These are phyloP conservation scores for Fusarium fujikuroi DNA, from an alignment of 2,329 filamentous ascomycete species.

Conservation along the genomic window DNA sequence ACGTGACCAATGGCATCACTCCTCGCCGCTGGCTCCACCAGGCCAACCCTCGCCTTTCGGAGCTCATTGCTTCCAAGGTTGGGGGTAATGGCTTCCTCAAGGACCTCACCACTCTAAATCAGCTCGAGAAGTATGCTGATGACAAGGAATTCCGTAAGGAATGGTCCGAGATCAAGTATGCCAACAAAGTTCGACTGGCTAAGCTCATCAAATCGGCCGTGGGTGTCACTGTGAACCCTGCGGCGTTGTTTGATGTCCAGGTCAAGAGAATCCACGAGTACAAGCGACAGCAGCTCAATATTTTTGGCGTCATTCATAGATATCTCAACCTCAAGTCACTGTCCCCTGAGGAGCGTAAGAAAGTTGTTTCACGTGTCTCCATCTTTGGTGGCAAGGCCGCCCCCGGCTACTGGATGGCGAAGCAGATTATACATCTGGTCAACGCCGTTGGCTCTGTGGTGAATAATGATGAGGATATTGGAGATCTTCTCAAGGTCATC, in stretches of 20 bases:
- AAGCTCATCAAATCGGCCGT: constrained; percentile 88
- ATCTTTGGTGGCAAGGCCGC: constrained; percentile 99
- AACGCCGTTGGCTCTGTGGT: constrained; percentile 91
- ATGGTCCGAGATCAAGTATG: constrained; percentile 96
- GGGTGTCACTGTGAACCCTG: constrained; percentile 84
- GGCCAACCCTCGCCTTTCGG: constrained; percentile 91
- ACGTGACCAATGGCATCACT: constrained; percentile 98
- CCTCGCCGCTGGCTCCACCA: constrained; percentile 97
- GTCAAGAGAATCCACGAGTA: constrained; percentile 99
- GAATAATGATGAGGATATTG: constrained; percentile 91
- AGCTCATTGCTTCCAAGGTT: constrained; percentile 89
- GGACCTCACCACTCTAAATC: constrained; percentile 86
- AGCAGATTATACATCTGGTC: constrained; percentile 97
- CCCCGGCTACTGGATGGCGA: constrained; percentile 99
- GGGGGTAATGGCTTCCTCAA: constrained; percentile 88
- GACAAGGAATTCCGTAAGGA: constrained; percentile 93
- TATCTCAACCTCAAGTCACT: constrained; percentile 91
- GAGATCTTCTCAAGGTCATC: constrained; percentile 94
- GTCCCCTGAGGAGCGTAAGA: constrained; percentile 85
- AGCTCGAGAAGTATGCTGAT: constrained; percentile 83
- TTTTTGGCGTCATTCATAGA: constrained; percentile 95
- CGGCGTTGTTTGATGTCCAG: constrained; percentile 93
- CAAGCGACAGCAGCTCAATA: constrained; percentile 98
- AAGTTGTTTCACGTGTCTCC: constrained; percentile 85
- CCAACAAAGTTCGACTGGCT: constrained; percentile 92